Percentiles rank a stretch among this genome's conserved stretches.
Evolutionary conservation across 495 filamentous ascomycete genomes (phyloP).

Genomic region (Hyphodiscus hymeniophilus): DNA sequence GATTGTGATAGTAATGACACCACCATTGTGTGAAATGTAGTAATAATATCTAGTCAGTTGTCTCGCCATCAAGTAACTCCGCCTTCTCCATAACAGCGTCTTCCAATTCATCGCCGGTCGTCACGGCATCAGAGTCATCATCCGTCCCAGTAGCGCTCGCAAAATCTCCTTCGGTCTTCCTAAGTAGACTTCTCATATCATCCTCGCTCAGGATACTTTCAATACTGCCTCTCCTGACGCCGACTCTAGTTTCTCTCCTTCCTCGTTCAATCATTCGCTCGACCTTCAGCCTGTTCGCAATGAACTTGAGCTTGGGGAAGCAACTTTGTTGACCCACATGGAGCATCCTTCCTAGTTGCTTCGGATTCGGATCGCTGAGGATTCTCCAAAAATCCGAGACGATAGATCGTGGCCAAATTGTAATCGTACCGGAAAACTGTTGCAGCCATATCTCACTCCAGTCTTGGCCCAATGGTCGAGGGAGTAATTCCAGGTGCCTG

Average conservation of each 20-base stretch:
- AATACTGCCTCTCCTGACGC: constrained; percentile 31
- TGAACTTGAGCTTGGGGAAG: constrained; percentile 86
- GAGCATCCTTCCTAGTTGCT: constrained; percentile 78
- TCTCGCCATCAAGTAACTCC: no score
- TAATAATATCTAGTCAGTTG: no score
- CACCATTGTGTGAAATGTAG: no score
- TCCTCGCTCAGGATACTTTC: constrained; percentile 39
- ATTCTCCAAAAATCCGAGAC: constrained; percentile 77
- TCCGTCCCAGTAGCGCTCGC: constrained; percentile 9
- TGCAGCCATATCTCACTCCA: constrained; percentile 96
- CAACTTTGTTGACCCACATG: constrained; percentile 76
- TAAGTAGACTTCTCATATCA: constrained; percentile 29
- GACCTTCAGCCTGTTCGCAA: constrained; percentile 75
- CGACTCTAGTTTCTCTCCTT: constrained; percentile 43
- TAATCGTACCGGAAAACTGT: constrained; percentile 87
- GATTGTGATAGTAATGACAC: no score
- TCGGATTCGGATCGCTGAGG: constrained; percentile 67
- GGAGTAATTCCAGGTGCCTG: constrained; percentile 83
- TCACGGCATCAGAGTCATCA: constrained; percentile 11
- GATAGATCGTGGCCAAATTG: constrained; percentile 80
- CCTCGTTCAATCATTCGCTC: constrained; percentile 75
- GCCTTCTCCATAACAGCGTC: constrained; percentile 9
- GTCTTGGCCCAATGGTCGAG: constrained; percentile 86
- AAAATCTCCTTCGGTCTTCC: neutral
- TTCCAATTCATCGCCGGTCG: constrained; percentile 16